Base-by-base conservation (phyloP, 345 rosid species). In the Eucalyptus leucophloia region DNA sequence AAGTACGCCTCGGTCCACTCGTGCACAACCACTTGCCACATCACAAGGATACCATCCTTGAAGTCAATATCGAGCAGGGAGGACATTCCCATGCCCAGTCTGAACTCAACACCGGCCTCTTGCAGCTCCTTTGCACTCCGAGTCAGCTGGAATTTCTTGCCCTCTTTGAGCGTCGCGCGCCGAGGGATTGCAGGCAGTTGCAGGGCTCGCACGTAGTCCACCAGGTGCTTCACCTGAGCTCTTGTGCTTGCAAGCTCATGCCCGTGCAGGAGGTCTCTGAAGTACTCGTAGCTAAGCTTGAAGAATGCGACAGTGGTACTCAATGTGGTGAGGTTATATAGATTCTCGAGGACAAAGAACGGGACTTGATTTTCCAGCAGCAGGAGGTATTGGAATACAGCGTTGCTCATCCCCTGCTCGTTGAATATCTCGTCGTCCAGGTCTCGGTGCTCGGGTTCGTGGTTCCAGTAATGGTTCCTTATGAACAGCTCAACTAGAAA, bases 1-100 rank as follows among this genome's bases (percentile, higher is more conserved):
- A 92, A 50, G 23, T 54, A 40, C 12, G 86, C 49, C 17, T 90
- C 92, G 7, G 93, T 91, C 67, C 67, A 60, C 67, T 60, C 32
- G 32, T 60, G 67, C 67, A 28, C 8, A 60, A 60, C 16, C n/a
- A 60, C 4, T 4, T 0, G n/a, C 4, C 2, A 8, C 67, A 60
- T 60, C 32, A 0, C 1, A 8, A 60, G 67, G 67, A 4, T 60
- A 2, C 67, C 67, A 7, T 1, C 32, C 67, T 3, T 7, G 32
- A 60, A 60, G 32, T 3, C 0, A 8, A 60, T 8, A 12, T 60
- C 32, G 2, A 6, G 67, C 17, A 60, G 7, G 16, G 67, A 28
- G 7, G 7, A 10, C 3, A 2, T 16, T n/a, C 21, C 40, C 23
- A 16, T 9, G 11, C 0, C 23, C 6, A 0, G 80, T 32, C 2